Evolutionary conservation across 371 early-diverging fungal species (phyloP).

Genomic region (Lichtheimia ornata): DNA sequence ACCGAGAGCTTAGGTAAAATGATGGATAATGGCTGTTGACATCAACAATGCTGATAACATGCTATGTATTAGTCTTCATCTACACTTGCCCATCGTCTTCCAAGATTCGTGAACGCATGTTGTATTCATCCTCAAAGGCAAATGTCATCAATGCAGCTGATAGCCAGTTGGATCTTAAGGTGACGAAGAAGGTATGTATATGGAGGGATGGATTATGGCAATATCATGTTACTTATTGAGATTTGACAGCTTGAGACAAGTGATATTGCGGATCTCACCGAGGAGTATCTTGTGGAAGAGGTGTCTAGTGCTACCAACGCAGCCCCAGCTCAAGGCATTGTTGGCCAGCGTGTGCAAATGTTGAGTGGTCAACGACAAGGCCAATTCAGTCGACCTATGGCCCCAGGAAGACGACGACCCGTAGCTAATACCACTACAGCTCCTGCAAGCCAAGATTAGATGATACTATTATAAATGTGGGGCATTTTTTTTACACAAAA

Average conservation of each 20-base stretch:
- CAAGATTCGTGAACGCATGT: constrained; percentile 86
- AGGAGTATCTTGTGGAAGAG: constrained; percentile 60
- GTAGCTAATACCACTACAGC: not conserved
- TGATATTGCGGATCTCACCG: constrained; percentile 63
- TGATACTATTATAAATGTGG: too few relatives aligned
- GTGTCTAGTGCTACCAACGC: constrained; percentile 20
- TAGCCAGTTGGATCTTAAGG: constrained; percentile 48
- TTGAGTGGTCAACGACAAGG: constrained; percentile 36
- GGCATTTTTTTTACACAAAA: too few relatives aligned
- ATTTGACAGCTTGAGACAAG: constrained; percentile 68
- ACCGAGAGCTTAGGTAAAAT: constrained; percentile 49
- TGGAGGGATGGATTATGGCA: too few relatives aligned
- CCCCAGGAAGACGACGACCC: constrained; percentile 55
- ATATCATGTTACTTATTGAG: too few relatives aligned
- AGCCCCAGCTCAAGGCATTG: constrained; percentile 11
- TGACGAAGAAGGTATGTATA: constrained; percentile 63
- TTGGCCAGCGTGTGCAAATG: constrained; percentile 48
- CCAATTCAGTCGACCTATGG: constrained; percentile 50
- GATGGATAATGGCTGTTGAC: too few relatives aligned
- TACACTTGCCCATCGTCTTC: constrained; percentile 81
- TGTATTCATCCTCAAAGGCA: constrained; percentile 77
- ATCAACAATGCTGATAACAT: too few relatives aligned
- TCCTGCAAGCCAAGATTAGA: constrained; percentile 1
- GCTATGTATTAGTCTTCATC: constrained; percentile 59
- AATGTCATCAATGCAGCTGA: constrained; percentile 61